Base-by-base conservation (phyloP, 1,284 basidiomycete genomes). In the Ustilago vetiveriae region DNA sequence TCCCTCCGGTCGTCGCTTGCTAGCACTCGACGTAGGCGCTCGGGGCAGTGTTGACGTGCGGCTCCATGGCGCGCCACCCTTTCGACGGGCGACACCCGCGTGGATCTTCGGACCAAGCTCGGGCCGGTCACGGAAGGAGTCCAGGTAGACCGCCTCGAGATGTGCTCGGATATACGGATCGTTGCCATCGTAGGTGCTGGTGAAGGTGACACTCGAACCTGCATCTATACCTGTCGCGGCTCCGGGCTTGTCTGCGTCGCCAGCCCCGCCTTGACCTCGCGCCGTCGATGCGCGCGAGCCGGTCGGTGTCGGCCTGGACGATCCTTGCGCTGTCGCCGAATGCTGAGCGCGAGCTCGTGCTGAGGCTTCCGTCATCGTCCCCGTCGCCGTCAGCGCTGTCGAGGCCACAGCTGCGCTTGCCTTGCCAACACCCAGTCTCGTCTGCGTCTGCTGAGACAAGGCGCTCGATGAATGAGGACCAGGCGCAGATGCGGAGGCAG, bases 111-210 rank as follows among this genome's bases (percentile, higher is more conserved):
- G 66, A n/a, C 60, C 72, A 7, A 69, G 57, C 41, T 59, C 58
- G 8, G 69, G 63, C 8, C 68, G 56, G 19, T 77, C 74, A 13
- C 71, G 63, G 60, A 76, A 78, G 9, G 50, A 63, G 21, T 68
- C 60, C 21, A 74, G 39, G 46, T 76, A 79, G 4, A 77, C 69
- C 2, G 62, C 63, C 32, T 76, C 72, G 22, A 82, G 72, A 44
- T 82, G 80, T 6, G 79, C 77, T 4, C 72, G 72, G 33, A 81
- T 66, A 48, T 79, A 76, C 1, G 80, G 80, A 30, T 82, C 80
- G 11, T 67, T 62, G 30, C 79, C 79, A 24, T 78, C 75, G 55
- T 80, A 81, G 4, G 78, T 80, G 39, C 59, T 70, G 0, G 60
- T 52, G 45, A 75, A 78, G 24, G 35, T 36, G 5, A 58, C 46